Evolutionary conservation across 768 basidiomycete genomes (phyloP), one percentile per base, ranked within the genome.

Genomic region (Heimioporus sp.): DNA sequence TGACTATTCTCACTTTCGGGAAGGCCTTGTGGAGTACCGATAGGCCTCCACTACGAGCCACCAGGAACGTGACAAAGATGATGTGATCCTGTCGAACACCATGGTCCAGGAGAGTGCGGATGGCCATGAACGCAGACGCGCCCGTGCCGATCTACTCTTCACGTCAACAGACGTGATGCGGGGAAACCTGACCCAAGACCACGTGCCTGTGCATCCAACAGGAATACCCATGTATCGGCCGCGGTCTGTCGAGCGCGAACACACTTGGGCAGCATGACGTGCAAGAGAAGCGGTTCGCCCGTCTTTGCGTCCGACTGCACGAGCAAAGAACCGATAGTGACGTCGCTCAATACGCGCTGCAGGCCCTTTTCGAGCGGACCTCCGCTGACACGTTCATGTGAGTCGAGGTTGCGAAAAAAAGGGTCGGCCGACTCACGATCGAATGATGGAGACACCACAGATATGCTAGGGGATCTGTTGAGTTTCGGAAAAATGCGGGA

Each of bases 81-180:
- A 97, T 95, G 60, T 81, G 84, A 53, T 87, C 83, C 67, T 93
- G 82, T 49, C 68, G 80, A 16, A 96, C 85, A 12, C 96, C 93
- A 59, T 99, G 96, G 65, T 99, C 96, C 16, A 98, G 78, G 10
- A 98, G 74, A 11, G 96, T 81, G 28, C 96, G 87, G 54, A 99
- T 90, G 0, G 94, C 87, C 96, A 98, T 98, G 68, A 98, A 90
- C 17, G 87, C 86, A 4, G 91, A 84, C 0, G 95, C 94, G 5
- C 87, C 96, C 0, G 96, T 98, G 7, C 92, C 93, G 66, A 98
- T 92, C 86, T 96, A 46, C 38, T 52, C n/a, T 46, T n/a, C 45
- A 40, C 16, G 40, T 43, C 36, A 42, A 48, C 16, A 35, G n/a
- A 15, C 12, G 32, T 9, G 5, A 36, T 40, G 21, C 3, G n/a